A percentile compares a stretch with the other conserved stretches of the same genome.
phyloP scores from a whole-genome alignment of 331 rosid species.

The Quercus phellos region DNA sequence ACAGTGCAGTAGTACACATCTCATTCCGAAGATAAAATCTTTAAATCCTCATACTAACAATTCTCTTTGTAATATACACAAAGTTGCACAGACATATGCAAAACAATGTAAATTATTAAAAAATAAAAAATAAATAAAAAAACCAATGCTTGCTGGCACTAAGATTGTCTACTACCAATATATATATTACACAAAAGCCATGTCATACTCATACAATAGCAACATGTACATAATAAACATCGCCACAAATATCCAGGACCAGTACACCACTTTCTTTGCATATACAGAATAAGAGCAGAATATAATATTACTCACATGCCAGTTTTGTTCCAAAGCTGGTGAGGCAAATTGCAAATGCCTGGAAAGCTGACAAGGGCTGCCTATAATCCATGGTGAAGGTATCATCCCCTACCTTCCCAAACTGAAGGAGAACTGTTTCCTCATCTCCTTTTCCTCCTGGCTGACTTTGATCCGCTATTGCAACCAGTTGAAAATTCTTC shows the following conservation, averaged over 20 bases:
- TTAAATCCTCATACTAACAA: background rate
- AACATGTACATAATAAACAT: constrained; percentile 44
- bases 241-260: constrained; percentile 23
- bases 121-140: background rate
- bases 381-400: constrained; percentile 93
- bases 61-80: background rate
- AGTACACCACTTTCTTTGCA: constrained; percentile 14
- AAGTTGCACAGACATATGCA: background rate
- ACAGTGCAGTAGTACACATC: background rate
- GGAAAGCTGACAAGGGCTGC: constrained; percentile 91
- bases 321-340: constrained; percentile 96
- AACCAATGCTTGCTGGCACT: background rate
- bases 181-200: constrained; percentile 16
- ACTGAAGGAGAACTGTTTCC: constrained; percentile 84
- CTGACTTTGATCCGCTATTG: constrained; percentile 72
- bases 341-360: constrained; percentile 95
- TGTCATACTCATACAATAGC: constrained; percentile 27
- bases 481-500: constrained; percentile 92
- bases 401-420: constrained; percentile 91
- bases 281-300: constrained; percentile 27
- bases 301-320: constrained; percentile 76
- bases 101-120: background rate
- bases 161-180: constrained; percentile 14
- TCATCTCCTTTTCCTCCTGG: constrained; percentile 88
- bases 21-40: background rate